Base-by-base conservation (phyloP, 2,329 filamentous ascomycete genomes). In the Fusarium acutatum region DNA sequence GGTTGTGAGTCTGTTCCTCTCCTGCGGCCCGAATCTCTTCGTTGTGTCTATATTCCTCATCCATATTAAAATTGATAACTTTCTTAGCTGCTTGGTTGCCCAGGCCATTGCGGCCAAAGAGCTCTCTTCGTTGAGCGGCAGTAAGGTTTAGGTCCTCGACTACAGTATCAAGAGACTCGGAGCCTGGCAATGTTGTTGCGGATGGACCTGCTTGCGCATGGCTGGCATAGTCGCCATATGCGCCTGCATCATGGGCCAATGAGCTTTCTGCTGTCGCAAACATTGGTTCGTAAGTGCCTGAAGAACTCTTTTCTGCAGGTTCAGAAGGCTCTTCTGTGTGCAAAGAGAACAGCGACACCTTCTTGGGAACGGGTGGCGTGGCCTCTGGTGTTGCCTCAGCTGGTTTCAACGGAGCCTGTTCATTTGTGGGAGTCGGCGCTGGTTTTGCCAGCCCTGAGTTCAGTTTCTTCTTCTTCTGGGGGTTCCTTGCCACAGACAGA, bases 31-130 rank as follows among this genome's bases (percentile, higher is more conserved):
- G 89, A 28, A 97, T 80, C 74, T 88, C 87, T 83, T 97, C 93
- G 81, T 98, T 98, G 77, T 93, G 90, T 30, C 88, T 89, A 81
- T 98, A 98, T 83, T 98, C 95, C 65, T 86, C 85, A 80, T 97
- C 94, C 73, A 94, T 95, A 83, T 97, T 94, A 88, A 98, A 97
- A 78, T 93, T 95, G 72, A 95, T 88, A 41, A 97, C 88, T 47
- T 89, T 91, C n/a, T 88, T 85, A 13, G 81, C 77, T 22, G 78
- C 76, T 44, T 79, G 79, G 37, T 80, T 80, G 49, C 80, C 76
- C 34, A 73, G 79, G 28, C 87, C 87, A 28, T 82, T 81, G 10
- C 95, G 92, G 3, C 96, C 96, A 79, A 98, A 96, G 7, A 98
- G 89, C 79, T 97, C 95, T 46, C 96, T 91, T 44, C 92, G 88